Conservation (phyloP, 2,329 filamentous ascomycete genomes). For the Capronia coronata region DNA sequence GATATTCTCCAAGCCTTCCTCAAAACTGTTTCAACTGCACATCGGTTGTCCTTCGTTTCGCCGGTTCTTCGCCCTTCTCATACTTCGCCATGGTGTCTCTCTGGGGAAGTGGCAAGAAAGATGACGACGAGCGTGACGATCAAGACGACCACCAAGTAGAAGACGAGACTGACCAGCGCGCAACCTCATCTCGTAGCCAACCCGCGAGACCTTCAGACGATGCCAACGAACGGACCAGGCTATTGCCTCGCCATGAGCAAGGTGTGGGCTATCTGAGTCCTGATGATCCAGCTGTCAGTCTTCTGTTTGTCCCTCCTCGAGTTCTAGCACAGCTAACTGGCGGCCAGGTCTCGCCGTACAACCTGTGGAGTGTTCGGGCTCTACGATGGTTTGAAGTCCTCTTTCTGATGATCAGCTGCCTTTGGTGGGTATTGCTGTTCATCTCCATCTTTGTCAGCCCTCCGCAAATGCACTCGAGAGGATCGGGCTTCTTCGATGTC, state of each 20-base stretch:
- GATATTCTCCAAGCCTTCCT: background rate
- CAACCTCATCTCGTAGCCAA: constrained; percentile 17
- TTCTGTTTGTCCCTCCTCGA: background rate
- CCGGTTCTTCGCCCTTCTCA: background rate
- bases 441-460: constrained; percentile 86
- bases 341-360: constrained; percentile 70
- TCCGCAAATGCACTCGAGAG: constrained; percentile 75
- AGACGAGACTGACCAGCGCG: constrained; percentile 14
- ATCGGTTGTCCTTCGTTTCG: background rate
- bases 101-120: constrained; percentile 50
- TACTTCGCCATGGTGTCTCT: constrained; percentile 45
- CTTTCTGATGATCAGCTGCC: constrained; percentile 66
- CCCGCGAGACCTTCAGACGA: constrained; percentile 33
- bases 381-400: constrained; percentile 70
- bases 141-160: constrained; percentile 34
- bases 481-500: constrained; percentile 89
- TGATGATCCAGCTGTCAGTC: constrained; percentile 69
- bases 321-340: background rate
- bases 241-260: constrained; percentile 54
- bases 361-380: constrained; percentile 82
- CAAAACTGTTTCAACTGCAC: background rate
- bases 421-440: constrained; percentile 93
- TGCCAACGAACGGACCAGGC: constrained; percentile 56
- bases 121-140: constrained; percentile 35
- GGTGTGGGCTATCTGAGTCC: constrained; percentile 65